Base-by-base conservation (phyloP, 352 stramenopile species). In the Phytopythium litorale region DNA sequence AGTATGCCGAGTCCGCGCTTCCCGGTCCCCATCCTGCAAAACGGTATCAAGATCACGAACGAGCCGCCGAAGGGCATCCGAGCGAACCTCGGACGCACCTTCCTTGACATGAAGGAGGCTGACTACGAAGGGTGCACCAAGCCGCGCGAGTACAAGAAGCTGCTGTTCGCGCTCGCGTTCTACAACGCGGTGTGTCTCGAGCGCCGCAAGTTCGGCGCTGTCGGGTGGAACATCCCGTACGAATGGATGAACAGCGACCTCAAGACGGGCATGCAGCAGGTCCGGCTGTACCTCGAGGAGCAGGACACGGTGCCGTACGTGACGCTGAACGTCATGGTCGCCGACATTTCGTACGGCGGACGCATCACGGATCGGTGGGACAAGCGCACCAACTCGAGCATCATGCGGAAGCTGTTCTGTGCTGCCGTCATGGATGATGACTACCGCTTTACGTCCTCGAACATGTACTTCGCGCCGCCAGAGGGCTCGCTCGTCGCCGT, bases 201-300 rank as follows among this genome's bases (percentile, higher is more conserved):
- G 61, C 80, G 94, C 2, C 82, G 93, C 13, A 98, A 98, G 56
- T 98, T 98, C 62, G 94, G 94, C 23, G 91, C 94, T 3, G 89
- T 98, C 3, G 94, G 94, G 7, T 98, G 94, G 94, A 98, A 98
- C 60, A 98, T 98, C 56, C 91, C 91, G 3, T 98, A 98, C 66
- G 94, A 96, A 40, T 98, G 94, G 92, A 98, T 98, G 91, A 98
- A 98, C 58, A 96, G 82, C 53, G 94, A 98, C 64, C 57, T 98
- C 4, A 98, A 98, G 68, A 97, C 93, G 30, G 92, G 87, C 19
- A 97, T 97, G 85, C 95, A 92, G 68, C 89, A 97, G 63, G 81
- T 97, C 23, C 79, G 89, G 18, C 68, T 97, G 58, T 98, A 98
- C 67, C 73, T 98, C 1, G 94, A 98, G 54, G 94, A 98, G 61